Evolutionary conservation across 805 yeast species (phyloP).

Genomic region (Vanderwaltozyma tropicalis): DNA sequence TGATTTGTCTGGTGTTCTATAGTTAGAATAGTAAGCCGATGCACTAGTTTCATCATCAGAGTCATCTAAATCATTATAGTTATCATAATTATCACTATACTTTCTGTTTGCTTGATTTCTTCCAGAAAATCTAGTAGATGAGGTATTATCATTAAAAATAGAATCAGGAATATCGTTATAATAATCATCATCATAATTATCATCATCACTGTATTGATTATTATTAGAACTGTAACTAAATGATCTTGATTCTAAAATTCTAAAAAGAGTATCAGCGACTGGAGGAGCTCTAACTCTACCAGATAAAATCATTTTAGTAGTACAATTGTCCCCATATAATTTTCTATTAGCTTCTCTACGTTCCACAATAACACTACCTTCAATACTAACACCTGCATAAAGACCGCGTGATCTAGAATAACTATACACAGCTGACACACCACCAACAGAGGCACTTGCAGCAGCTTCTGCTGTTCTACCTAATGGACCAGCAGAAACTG

Average conservation of each 20-base stretch:
- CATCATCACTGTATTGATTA: background rate
- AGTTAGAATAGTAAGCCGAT: constrained; percentile 18
- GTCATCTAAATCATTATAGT: constrained; percentile 21
- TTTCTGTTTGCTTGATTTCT: constrained; percentile 8
- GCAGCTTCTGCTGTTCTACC: constrained; percentile 98
- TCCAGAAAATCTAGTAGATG: constrained; percentile 22
- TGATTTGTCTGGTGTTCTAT: constrained; percentile 3
- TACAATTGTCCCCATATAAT: constrained; percentile 80
- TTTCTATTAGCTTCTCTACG: constrained; percentile 95
- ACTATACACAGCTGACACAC: constrained; percentile 83
- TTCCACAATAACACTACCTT: constrained; percentile 93
- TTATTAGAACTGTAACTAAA: constrained; percentile 38
- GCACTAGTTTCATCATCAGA: constrained; percentile 19
- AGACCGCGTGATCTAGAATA: constrained; percentile 95
- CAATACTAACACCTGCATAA: constrained; percentile 94
- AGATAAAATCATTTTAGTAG: constrained; percentile 69
- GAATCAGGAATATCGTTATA: constrained; percentile 48
- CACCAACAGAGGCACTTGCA: constrained; percentile 79
- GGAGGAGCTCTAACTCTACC: constrained; percentile 89
- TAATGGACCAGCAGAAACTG: constrained; percentile 94
- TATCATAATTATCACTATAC: constrained; percentile 7
- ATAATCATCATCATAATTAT: constrained; percentile 31
- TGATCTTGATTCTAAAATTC: constrained; percentile 76
- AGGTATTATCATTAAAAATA: constrained; percentile 27
- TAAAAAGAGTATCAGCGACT: constrained; percentile 74